Conservation (phyloP, 805 yeast genomes). For the Trichomonascus vanleenenianus region DNA sequence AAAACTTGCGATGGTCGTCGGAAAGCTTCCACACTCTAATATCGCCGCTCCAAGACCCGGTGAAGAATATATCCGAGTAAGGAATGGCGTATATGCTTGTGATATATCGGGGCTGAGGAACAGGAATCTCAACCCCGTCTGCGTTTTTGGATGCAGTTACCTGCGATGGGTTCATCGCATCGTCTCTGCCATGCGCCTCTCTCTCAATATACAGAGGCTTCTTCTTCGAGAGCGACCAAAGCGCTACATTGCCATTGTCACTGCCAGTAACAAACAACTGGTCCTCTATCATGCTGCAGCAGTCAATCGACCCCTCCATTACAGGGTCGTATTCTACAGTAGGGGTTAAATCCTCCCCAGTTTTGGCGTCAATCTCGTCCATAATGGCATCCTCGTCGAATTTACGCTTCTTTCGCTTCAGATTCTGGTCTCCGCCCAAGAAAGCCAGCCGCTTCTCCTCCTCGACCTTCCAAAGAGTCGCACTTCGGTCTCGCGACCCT, state of each 20-base stretch:
- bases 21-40: constrained; percentile 72
- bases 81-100: constrained; percentile 79
- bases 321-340: constrained; percentile 21
- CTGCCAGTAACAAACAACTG: constrained; percentile 90
- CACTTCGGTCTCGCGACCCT: constrained; percentile 91
- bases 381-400: background rate
- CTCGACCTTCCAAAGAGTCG: constrained; percentile 92
- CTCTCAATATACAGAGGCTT: constrained; percentile 69
- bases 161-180: constrained; percentile 39
- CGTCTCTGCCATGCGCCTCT: constrained; percentile 68
- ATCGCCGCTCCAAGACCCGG: constrained; percentile 84
- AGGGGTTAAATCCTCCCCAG: too few species aligned
- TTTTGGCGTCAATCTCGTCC: constrained; percentile 7
- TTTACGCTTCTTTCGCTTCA: constrained; percentile 29
- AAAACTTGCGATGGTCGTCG: constrained; percentile 55
- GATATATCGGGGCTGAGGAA: constrained; percentile 74
- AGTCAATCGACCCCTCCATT: constrained; percentile 80
- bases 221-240: constrained; percentile 89
- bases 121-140: constrained; percentile 36
- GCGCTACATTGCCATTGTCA: constrained; percentile 82
- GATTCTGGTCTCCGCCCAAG: constrained; percentile 72
- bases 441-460: constrained; percentile 93
- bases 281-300: constrained; percentile 86
- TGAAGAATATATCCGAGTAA: constrained; percentile 70
- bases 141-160: constrained; percentile 43